Evolutionary conservation across 257 asterid genomes (phyloP).

Genomic region (Solanum chilense): DNA sequence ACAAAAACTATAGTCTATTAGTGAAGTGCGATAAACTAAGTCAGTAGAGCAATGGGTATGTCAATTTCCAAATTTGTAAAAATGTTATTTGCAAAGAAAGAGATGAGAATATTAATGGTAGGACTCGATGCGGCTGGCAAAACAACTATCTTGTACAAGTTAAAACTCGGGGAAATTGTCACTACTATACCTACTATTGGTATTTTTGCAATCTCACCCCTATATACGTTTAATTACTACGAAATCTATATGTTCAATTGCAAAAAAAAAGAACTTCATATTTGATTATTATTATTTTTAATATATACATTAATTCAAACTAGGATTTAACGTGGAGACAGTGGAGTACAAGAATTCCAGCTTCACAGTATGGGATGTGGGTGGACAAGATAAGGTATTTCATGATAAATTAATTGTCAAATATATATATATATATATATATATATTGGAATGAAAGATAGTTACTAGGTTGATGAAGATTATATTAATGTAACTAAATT

Average conservation of each 20-base stretch:
- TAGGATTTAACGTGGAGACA: slow-evolving; percentile 45
- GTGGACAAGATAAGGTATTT: slow-evolving; percentile 44
- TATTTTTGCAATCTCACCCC: neutral
- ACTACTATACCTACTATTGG: slow-evolving; percentile 47
- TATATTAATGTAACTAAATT: neutral
- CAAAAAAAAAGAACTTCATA: neutral
- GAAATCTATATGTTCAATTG: neutral
- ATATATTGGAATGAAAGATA: neutral
- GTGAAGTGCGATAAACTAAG: neutral
- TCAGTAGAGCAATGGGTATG: slow-evolving; percentile 22
- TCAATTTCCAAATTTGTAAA: slow-evolving; percentile 23
- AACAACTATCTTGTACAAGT: slow-evolving; percentile 36
- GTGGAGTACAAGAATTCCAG: slow-evolving; percentile 37
- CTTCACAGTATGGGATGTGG: slow-evolving; percentile 46
- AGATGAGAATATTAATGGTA: slow-evolving; percentile 46
- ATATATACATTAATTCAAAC: neutral
- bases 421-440: neutral
- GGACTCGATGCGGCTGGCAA: slow-evolving; percentile 48
- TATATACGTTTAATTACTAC: neutral
- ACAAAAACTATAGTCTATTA: neutral
- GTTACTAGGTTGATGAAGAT: neutral
- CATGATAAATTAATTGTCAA: neutral
- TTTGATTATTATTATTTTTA: neutral
- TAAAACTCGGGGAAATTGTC: slow-evolving; percentile 38
- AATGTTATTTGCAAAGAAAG: slow-evolving; percentile 25